These are phyloP conservation scores for Priceomyces fermenticarens DNA, from an alignment of 805 yeast species.

Conservation along the genomic window DNA sequence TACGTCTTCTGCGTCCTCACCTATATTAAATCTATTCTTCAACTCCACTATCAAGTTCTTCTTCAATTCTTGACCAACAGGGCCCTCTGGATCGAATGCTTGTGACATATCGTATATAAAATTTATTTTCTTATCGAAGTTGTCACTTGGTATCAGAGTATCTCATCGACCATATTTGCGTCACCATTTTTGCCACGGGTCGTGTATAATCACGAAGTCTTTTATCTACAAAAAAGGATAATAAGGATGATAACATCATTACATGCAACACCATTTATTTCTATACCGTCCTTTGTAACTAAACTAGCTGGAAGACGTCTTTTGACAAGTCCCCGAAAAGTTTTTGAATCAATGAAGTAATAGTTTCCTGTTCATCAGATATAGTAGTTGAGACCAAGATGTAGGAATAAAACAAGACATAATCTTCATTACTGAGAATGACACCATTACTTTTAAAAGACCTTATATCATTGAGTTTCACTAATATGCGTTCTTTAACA, in stretches of 20 bases:
- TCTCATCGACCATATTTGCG: not conserved
- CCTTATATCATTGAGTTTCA: slow-evolving; percentile 61
- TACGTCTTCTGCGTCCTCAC: slow-evolving; percentile 49
- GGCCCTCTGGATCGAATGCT: slow-evolving; percentile 38
- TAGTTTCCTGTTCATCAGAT: slow-evolving; percentile 58
- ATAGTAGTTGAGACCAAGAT: slow-evolving; percentile 68
- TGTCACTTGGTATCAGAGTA: not conserved
- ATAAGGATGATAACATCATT: not conserved
- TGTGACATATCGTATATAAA: slow-evolving; percentile 4
- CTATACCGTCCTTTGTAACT: slow-evolving; percentile 1
- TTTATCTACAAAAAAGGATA: not conserved
- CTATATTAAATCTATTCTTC: slow-evolving; percentile 28
- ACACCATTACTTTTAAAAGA: slow-evolving; percentile 15
- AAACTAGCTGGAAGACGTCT: slow-evolving; percentile 52
- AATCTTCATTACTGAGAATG: slow-evolving; percentile 60
- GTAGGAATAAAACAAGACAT: slow-evolving; percentile 73
- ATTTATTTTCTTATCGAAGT: not conserved
- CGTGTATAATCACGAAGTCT: not conserved
- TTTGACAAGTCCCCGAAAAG: slow-evolving; percentile 66
- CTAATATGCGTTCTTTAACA: slow-evolving; percentile 66
- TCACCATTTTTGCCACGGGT: not conserved
- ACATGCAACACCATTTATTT: too few relatives aligned
- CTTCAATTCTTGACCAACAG: slow-evolving; percentile 34
- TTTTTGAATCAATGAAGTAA: slow-evolving; percentile 52
- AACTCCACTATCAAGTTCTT: slow-evolving; percentile 34